phyloP scores from a whole-genome alignment of 2,329 filamentous ascomycete species.

The Colletotrichum sp. region DNA sequence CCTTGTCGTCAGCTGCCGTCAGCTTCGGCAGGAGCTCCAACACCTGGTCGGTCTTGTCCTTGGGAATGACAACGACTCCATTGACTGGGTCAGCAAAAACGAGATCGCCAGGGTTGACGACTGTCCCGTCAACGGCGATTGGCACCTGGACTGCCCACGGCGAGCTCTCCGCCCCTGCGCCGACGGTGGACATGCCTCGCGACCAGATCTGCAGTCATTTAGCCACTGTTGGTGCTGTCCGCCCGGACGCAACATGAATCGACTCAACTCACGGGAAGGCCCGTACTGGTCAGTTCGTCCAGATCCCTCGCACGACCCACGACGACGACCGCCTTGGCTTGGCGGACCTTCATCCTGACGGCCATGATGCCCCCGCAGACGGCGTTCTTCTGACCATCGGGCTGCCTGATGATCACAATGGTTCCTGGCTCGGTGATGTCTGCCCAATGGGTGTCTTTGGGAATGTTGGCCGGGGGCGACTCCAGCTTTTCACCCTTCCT shows the following conservation, averaged over 20 bases:
- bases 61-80: constrained; percentile 72
- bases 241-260: neutral
- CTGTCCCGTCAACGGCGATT: constrained; percentile 46
- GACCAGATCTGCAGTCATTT: constrained; percentile 54
- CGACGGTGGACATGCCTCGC: constrained; percentile 61
- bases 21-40: constrained; percentile 62
- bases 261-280: constrained; percentile 56
- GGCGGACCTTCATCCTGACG: constrained; percentile 67
- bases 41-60: constrained; percentile 62
- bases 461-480: constrained; percentile 52
- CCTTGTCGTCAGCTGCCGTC: constrained; percentile 59
- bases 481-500: constrained; percentile 54
- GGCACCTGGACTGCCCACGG: constrained; percentile 58
- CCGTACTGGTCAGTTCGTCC: constrained; percentile 58
- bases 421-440: constrained; percentile 66
- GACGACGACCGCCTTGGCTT: constrained; percentile 67
- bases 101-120: constrained; percentile 64
- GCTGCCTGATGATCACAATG: constrained; percentile 71
- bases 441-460: constrained; percentile 68
- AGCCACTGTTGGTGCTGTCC: neutral
- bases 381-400: constrained; percentile 69
- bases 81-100: constrained; percentile 74
- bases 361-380: constrained; percentile 82
- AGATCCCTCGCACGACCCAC: constrained; percentile 73
- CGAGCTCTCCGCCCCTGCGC: constrained; percentile 59